phyloP scores from a whole-genome alignment of 2,329 filamentous ascomycete species.

The Colletotrichum sp. region DNA sequence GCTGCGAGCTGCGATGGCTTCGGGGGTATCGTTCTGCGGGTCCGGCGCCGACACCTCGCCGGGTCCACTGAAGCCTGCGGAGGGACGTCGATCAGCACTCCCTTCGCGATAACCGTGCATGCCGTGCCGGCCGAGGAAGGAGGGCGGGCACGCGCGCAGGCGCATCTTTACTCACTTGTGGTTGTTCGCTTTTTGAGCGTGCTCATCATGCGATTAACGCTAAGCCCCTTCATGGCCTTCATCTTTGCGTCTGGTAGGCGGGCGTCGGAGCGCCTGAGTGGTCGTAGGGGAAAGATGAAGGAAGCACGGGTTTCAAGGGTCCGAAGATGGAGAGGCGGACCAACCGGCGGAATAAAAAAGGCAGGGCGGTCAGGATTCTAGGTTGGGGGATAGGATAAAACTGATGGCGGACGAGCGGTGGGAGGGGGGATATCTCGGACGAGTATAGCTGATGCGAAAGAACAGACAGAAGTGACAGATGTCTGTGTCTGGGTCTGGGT shows the following conservation, averaged over 20 bases:
- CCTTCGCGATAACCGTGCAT: neutral
- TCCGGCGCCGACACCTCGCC: constrained; percentile 23
- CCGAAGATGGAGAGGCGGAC: neutral
- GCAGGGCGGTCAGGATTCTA: neutral
- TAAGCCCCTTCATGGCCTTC: constrained; percentile 57
- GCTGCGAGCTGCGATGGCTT: constrained; percentile 67
- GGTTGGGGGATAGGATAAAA: neutral
- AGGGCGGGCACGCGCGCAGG: neutral
- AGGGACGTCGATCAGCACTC: constrained; percentile 14
- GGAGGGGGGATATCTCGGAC: neutral
- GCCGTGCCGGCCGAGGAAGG: neutral
- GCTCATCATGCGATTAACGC: constrained; percentile 61
- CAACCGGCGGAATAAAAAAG: neutral
- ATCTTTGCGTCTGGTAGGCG: constrained; percentile 27
- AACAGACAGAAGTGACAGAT: neutral
- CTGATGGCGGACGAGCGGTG: neutral
- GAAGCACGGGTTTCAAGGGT: neutral
- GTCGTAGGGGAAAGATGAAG: neutral
- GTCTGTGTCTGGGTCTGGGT: neutral
- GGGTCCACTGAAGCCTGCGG: constrained; percentile 21
- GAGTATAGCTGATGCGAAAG: neutral
- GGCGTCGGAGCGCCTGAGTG: neutral
- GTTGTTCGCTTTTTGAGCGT: constrained; percentile 55
- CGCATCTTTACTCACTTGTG: constrained; percentile 7
- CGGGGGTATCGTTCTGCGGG: constrained; percentile 62